Percentiles rank a stretch among this genome's conserved stretches.
Conservation (phyloP, 306 rosid genomes). For the Sicyos baderoa region DNA sequence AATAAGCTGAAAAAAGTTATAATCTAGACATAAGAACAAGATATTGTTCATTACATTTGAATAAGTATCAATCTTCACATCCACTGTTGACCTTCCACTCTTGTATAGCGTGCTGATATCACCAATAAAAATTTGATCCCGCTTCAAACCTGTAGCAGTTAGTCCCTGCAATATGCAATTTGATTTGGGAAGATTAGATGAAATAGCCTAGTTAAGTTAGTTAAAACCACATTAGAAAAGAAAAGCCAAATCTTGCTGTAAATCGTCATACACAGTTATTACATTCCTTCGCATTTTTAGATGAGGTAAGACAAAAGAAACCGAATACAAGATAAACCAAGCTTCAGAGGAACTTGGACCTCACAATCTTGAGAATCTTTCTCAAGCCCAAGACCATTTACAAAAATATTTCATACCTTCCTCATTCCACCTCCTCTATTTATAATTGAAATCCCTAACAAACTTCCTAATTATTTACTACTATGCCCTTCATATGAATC, state of each 20-base stretch:
- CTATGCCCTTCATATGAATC: too few species aligned
- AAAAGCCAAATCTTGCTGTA: neutral
- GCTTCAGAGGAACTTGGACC: too few species aligned
- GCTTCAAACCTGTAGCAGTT: constrained; percentile 78
- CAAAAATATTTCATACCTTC: too few species aligned
- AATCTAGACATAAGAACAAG: constrained; percentile 5
- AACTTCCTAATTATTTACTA: too few species aligned
- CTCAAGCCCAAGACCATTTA: too few species aligned
- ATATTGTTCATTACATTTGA: constrained; percentile 52
- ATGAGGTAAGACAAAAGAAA: neutral
- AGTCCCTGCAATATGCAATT: constrained; percentile 54
- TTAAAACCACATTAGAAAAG: neutral
- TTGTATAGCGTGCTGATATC: constrained; percentile 72
- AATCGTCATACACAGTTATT: neutral
- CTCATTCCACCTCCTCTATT: too few species aligned
- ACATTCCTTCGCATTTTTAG: neutral
- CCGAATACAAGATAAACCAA: too few species aligned
- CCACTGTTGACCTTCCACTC: constrained; percentile 58
- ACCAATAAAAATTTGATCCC: constrained; percentile 69
- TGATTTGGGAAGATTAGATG: constrained; percentile 2
- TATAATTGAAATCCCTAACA: too few species aligned
- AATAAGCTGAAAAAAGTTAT: neutral
- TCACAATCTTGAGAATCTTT: too few species aligned
- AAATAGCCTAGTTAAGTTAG: neutral
- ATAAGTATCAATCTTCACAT: constrained; percentile 80